Evolutionary conservation across 163 green algal species (phyloP).

Genomic region (Coccomyxa subellipsoidea): DNA sequence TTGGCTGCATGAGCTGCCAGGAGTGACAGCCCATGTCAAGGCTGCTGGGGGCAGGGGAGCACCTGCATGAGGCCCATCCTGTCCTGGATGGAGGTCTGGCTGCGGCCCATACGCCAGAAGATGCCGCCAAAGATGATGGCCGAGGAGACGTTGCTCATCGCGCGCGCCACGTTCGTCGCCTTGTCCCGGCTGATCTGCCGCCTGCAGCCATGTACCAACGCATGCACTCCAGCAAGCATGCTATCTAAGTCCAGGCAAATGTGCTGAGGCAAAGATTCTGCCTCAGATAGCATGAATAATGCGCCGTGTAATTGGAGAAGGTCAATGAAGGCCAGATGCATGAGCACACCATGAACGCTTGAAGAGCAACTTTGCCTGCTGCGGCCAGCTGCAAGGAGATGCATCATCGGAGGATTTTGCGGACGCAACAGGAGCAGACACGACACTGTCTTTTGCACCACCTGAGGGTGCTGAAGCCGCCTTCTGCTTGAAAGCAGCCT

Average conservation of each 20-base stretch:
- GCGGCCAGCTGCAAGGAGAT: neutral
- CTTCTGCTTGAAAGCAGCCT: constrained; percentile 7
- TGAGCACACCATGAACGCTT: constrained; percentile 58
- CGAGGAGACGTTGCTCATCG: constrained; percentile 52
- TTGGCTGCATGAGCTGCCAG: neutral
- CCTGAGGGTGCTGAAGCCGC: neutral
- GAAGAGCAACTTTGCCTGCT: constrained; percentile 78
- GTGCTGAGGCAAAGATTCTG: too few relatives aligned
- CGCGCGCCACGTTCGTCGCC: constrained; percentile 66
- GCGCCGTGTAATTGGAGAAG: too few relatives aligned
- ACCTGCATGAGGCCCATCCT: constrained; percentile 88
- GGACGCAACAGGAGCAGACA: neutral
- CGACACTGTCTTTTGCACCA: neutral
- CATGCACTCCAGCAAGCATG: neutral
- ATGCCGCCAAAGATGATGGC: constrained; percentile 92
- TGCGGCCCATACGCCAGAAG: constrained; percentile 77
- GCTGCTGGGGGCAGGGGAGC: neutral
- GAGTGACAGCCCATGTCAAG: too few relatives aligned
- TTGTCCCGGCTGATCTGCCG: constrained; percentile 79
- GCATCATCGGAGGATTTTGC: neutral
- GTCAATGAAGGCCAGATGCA: neutral
- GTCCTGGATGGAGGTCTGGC: constrained; percentile 81
- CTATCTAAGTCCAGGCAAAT: neutral
- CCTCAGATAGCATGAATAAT: too few relatives aligned
- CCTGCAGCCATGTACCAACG: neutral